A percentile compares a stretch with the other conserved stretches of the same genome.
phyloP scores from a whole-genome alignment of 202 grass and related monocot species.

The Musa balbisiana region DNA sequence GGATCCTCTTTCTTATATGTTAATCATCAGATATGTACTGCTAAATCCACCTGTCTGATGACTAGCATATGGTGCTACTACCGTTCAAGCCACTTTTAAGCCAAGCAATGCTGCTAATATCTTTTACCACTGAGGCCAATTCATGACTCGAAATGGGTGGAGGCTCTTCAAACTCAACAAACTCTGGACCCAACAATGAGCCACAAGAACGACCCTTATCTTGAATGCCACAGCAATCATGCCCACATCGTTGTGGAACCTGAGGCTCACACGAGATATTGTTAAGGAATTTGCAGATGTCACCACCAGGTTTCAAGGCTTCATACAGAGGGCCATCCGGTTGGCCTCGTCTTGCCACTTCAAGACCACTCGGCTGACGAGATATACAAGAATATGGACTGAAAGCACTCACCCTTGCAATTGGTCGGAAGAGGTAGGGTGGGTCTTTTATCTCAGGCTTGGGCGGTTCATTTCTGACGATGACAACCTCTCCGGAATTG shows the following conservation, averaged over 20 bases:
- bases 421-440: slow-evolving; percentile 55
- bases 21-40: background rate
- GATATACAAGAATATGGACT: slow-evolving; percentile 40
- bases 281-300: slow-evolving; percentile 39
- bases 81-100: slow-evolving; percentile 71
- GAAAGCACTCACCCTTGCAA: slow-evolving; percentile 76
- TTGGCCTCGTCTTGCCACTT: slow-evolving; percentile 19
- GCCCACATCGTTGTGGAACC: slow-evolving; percentile 72
- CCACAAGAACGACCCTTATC: slow-evolving; percentile 19
- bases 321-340: slow-evolving; percentile 25
- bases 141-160: slow-evolving; percentile 55
- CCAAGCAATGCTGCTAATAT: slow-evolving; percentile 98
- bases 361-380: slow-evolving; percentile 26
- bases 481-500: slow-evolving; percentile 21
- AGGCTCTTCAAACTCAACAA: slow-evolving; percentile 76
- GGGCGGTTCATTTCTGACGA: slow-evolving; percentile 10
- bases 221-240: slow-evolving; percentile 52
- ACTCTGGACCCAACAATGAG: slow-evolving; percentile 89
- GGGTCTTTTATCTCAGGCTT: slow-evolving; percentile 38
- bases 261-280: slow-evolving; percentile 36
- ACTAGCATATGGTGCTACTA: slow-evolving; percentile 25
- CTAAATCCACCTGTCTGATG: background rate
- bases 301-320: slow-evolving; percentile 33
- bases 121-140: slow-evolving; percentile 63
- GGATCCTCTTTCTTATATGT: too few relatives aligned